Evolutionary conservation across 1,139 yeast genomes (phyloP), one percentile per base, ranked within the genome.

Genomic region (Geotrichum aggregatum): DNA sequence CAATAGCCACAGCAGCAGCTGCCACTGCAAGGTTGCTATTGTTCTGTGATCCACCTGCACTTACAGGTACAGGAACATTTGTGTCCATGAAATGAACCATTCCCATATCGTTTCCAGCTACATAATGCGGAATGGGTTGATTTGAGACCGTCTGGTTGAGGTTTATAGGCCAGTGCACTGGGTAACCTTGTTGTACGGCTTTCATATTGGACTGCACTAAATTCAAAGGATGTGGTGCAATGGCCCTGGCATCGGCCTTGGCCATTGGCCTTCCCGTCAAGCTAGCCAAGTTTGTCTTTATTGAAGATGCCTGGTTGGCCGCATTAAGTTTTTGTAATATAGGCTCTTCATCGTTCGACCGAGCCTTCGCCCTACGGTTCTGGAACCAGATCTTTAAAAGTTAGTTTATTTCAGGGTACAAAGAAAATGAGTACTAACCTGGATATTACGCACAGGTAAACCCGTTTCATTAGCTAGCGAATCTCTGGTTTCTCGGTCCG

Each of bases 361-460:
- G 48, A n/a, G 57, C 58, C 53, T 59, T 63, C 13, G 68, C 68
- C 28, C 68, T 54, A 3, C 68, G 57, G 50, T 65, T 65, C 48
- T 65, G 68, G 52, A 65, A 65, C 68, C 68, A 65, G 41, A 65
- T 64, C 58, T 53, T 26, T 5, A 21, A 24, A 36, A 11, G 40
- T 36, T 36, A 36, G 40, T 16, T n/a, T n/a, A n/a, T n/a, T n/a
- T n/a, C n/a, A n/a, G 18, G 21, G 5, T 18, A 35, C 5, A 18
- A 36, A 6, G 16, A 39, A 6, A 39, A 8, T 13, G 30, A 8
- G 30, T 30, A 39, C 56, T 22, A 35, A 54, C 57, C 35, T 64
- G 67, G 28, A 65, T 62, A 44, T 62, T 64, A 22, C 63, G 54
- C 26, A 56, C 50, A 1, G 68, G 68, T 30, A 65, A 55, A 4